Conservation (phyloP, 208 protist species). For the Trypanosoma lewisi region DNA sequence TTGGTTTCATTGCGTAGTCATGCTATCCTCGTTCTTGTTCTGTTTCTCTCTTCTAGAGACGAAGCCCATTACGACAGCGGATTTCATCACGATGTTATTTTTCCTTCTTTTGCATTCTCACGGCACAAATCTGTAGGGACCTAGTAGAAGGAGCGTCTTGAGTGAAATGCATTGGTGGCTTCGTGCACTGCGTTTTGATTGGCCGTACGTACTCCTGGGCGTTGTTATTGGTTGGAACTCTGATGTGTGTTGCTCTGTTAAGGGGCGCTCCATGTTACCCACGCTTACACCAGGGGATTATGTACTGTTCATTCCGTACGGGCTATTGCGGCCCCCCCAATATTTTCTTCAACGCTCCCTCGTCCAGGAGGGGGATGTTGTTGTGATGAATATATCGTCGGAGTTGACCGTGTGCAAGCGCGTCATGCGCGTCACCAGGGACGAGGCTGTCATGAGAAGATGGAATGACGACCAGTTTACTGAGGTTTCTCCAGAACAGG, state of each 20-base stretch:
- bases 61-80: neutral
- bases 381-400: constrained; percentile 64
- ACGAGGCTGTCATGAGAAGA: constrained; percentile 26
- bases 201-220: constrained; percentile 63
- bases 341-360: constrained; percentile 26
- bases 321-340: constrained; percentile 29
- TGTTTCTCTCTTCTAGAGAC: neutral
- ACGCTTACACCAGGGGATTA: constrained; percentile 68
- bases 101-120: constrained; percentile 21
- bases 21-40: neutral
- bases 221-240: constrained; percentile 70
- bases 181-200: constrained; percentile 33
- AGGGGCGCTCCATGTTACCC: constrained; percentile 75
- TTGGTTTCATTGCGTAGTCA: no score
- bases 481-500: constrained; percentile 15
- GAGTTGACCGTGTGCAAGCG: constrained; percentile 79
- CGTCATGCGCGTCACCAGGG: constrained; percentile 42
- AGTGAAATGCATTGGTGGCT: constrained; percentile 18
- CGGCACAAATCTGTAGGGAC: neutral
- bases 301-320: constrained; percentile 65
- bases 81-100: neutral
- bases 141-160: neutral
- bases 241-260: constrained; percentile 62
- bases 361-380: constrained; percentile 52
- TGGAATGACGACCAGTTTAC: constrained; percentile 54